phyloP scores from a whole-genome alignment of 2,329 filamentous ascomycete species.

The Penicillium freii region DNA sequence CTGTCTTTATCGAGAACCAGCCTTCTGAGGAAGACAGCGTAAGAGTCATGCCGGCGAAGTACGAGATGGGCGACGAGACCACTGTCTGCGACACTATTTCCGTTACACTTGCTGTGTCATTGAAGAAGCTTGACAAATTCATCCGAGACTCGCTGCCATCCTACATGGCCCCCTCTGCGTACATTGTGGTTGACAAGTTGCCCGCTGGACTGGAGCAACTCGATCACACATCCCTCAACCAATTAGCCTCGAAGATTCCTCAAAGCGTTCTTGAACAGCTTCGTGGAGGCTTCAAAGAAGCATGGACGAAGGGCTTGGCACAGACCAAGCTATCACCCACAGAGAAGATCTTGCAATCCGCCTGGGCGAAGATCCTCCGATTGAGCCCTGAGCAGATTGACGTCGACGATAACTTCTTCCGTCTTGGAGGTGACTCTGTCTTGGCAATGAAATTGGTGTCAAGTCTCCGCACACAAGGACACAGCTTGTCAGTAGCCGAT shows the following conservation, averaged over 20 bases:
- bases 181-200: conserved; percentile 43
- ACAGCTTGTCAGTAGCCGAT: conserved; percentile 49
- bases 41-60: conserved; percentile 26
- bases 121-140: conserved; percentile 47
- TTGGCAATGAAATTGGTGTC: conserved; percentile 58
- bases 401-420: conserved; percentile 60
- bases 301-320: conserved; percentile 34
- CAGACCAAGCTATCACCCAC: conserved; percentile 34
- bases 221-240: conserved; percentile 34
- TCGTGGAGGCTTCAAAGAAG: conserved; percentile 23
- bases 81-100: conserved; percentile 28
- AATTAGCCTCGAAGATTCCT: conserved; percentile 32
- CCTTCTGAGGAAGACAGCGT: conserved; percentile 26
- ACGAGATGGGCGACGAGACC: conserved; percentile 15
- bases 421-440: conserved; percentile 60
- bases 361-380: conserved; percentile 32
- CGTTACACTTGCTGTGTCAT: conserved; percentile 30
- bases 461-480: conserved; percentile 42
- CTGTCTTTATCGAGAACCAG: conserved; percentile 37
- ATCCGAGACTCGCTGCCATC: conserved; percentile 46
- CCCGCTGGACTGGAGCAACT: conserved; percentile 27
- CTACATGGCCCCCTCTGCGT: conserved; percentile 46
- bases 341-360: conserved; percentile 38
- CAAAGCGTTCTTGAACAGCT: conserved; percentile 14
- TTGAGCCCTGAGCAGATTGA: conserved; percentile 45